Evolutionary conservation across 495 filamentous ascomycete species (phyloP).

Genomic region (Clohesyomyces aquaticus): DNA sequence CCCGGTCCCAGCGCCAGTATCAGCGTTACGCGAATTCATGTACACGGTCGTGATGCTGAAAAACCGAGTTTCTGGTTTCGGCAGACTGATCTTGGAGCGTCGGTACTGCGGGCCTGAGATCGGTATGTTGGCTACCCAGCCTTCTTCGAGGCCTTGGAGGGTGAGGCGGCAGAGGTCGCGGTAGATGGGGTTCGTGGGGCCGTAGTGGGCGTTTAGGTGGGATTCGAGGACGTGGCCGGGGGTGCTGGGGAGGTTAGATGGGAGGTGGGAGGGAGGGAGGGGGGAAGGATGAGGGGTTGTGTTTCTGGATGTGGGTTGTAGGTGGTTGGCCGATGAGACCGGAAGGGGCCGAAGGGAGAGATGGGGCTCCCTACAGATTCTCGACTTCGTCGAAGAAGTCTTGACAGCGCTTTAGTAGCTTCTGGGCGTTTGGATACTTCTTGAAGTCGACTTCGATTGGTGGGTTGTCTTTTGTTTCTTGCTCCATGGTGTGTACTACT

Average conservation of each 20-base stretch:
- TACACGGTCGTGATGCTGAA: constrained; percentile 58
- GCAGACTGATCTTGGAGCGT: constrained; percentile 49
- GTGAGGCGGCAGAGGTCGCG: constrained; percentile 50
- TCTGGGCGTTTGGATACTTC: constrained; percentile 48
- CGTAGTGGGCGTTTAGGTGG: constrained; percentile 50
- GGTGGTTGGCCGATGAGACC: too few relatives aligned
- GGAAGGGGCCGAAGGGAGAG: not conserved
- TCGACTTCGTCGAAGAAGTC: constrained; percentile 53
- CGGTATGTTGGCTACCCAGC: constrained; percentile 52
- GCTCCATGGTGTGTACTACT: not conserved
- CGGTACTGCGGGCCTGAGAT: constrained; percentile 52
- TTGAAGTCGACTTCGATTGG: constrained; percentile 29
- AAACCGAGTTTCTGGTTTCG: constrained; percentile 48
- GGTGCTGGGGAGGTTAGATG: too few relatives aligned
- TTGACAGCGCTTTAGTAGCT: constrained; percentile 45
- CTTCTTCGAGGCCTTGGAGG: constrained; percentile 50
- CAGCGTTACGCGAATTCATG: constrained; percentile 52
- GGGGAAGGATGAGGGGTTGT: too few relatives aligned
- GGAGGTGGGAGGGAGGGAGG: too few relatives aligned
- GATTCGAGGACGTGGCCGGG: constrained; percentile 52
- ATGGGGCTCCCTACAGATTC: constrained; percentile 46
- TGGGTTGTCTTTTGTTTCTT: not conserved
- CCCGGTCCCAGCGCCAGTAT: too few relatives aligned
- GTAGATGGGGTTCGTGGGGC: constrained; percentile 50
- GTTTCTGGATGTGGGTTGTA: too few relatives aligned